Conservation (phyloP, 2,329 filamentous ascomycete genomes). For the Alternaria consortialis region DNA sequence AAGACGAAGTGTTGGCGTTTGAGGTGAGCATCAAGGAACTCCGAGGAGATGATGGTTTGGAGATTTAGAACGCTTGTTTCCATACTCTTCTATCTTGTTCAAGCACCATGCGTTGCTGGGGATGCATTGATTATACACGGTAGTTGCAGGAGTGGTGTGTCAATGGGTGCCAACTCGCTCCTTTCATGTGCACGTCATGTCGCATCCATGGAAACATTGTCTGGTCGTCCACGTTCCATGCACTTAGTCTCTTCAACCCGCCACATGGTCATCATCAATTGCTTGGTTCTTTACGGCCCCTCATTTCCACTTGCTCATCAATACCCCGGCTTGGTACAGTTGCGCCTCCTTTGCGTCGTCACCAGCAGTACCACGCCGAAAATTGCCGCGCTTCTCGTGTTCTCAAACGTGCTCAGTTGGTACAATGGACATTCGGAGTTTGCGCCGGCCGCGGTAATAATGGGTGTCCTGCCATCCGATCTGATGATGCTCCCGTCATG, state of each 20-base stretch:
- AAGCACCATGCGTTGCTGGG: not conserved
- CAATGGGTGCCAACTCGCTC: not conserved
- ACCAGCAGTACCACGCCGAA: not conserved
- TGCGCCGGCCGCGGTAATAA: not conserved
- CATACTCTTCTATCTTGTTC: not conserved
- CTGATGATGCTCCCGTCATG: not conserved
- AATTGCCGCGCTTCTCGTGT: not conserved
- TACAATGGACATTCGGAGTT: not conserved
- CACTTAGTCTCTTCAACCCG: not conserved
- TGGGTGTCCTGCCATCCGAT: not conserved
- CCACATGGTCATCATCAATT: not conserved
- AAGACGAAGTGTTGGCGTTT: not conserved
- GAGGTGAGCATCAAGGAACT: not conserved
- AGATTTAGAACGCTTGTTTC: not conserved
- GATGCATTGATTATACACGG: not conserved
- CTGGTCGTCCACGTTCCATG: not conserved
- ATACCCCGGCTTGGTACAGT: not conserved
- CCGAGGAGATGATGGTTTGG: not conserved
- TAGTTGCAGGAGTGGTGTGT: not conserved
- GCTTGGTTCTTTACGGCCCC: not conserved
- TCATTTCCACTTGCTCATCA: not conserved
- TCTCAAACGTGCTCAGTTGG: not conserved
- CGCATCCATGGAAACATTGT: not conserved
- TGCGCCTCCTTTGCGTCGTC: slow-evolving; percentile 5
- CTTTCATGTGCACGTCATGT: not conserved